A percentile compares a stretch with the other conserved stretches of the same genome.
Evolutionary conservation across 768 basidiomycete species (phyloP).

Genomic region (Mycena crocata): DNA sequence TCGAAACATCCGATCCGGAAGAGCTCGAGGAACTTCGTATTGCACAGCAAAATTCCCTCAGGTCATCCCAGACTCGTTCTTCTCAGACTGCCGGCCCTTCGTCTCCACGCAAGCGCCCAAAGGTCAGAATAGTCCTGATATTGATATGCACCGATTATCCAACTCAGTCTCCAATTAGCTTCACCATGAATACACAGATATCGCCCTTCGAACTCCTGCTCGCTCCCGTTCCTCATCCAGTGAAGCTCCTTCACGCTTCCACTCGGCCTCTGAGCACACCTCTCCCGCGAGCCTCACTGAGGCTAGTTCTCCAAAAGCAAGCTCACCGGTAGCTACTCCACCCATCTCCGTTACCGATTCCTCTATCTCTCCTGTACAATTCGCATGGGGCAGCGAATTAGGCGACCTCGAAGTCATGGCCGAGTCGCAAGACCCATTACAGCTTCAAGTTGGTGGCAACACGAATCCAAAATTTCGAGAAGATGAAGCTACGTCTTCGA

Average conservation of each 20-base stretch:
- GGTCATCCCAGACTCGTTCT: constrained; percentile 6
- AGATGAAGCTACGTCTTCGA: neutral
- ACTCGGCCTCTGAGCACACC: constrained; percentile 2
- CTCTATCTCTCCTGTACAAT: constrained; percentile 7
- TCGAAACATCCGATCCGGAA: constrained; percentile 75
- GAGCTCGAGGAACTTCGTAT: constrained; percentile 60
- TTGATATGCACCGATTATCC: neutral
- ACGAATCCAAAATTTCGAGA: constrained; percentile 43
- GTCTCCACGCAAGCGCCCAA: constrained; percentile 25
- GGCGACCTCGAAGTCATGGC: neutral
- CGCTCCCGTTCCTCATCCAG: constrained; percentile 1
- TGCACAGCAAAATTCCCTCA: constrained; percentile 22
- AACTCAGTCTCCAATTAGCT: constrained; percentile 1
- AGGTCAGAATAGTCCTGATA: constrained; percentile 14
- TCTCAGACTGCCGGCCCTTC: neutral
- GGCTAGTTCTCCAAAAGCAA: constrained; percentile 14
- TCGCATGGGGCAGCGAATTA: neutral
- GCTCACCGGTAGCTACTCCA: constrained; percentile 19
- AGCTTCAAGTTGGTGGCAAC: constrained; percentile 44
- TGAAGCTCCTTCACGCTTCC: neutral
- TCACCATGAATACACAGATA: constrained; percentile 24
- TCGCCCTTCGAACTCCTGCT: neutral
- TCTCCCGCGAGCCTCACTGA: constrained; percentile 14
- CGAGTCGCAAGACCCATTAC: constrained; percentile 5
- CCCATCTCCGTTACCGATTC: constrained; percentile 6